These are phyloP conservation scores for Suaeda aralocaspica DNA, from an alignment of 148 eudicot species.

Conservation along the genomic window DNA sequence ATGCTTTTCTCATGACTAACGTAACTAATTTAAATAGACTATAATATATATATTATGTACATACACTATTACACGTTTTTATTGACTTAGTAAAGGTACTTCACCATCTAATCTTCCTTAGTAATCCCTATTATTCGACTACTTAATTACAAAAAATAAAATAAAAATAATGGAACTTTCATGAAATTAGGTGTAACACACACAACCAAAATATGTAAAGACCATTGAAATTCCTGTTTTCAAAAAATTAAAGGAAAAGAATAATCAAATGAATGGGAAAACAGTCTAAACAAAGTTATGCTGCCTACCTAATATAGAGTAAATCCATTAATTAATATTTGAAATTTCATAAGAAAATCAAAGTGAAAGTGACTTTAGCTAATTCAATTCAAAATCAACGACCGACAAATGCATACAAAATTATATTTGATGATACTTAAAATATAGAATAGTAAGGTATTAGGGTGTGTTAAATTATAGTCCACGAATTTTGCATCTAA, in stretches of 20 bases:
- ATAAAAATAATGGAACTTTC: neutral
- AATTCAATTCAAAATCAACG: neutral
- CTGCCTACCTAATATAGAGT: neutral
- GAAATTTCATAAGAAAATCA: neutral
- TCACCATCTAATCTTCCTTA: neutral
- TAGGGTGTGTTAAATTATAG: neutral
- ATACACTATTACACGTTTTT: neutral
- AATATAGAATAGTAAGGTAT: neutral
- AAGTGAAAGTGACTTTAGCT: neutral
- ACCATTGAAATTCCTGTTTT: neutral
- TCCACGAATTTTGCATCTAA: neutral
- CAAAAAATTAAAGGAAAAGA: too few species aligned
- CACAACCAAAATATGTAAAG: neutral
- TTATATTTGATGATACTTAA: too few species aligned
- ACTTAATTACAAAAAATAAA: too few species aligned
- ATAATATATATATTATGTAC: too few species aligned
- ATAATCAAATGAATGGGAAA: neutral
- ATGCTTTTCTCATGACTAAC: neutral
- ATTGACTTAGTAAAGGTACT: neutral
- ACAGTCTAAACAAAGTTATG: neutral
- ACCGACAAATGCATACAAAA: neutral
- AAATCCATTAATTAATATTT: neutral
- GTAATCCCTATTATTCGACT: too few species aligned
- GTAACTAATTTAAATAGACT: too few species aligned
- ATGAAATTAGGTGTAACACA: slow-evolving; percentile 7